Conservation (phyloP, 352 stramenopile species). For the Pythium brassicae region DNA sequence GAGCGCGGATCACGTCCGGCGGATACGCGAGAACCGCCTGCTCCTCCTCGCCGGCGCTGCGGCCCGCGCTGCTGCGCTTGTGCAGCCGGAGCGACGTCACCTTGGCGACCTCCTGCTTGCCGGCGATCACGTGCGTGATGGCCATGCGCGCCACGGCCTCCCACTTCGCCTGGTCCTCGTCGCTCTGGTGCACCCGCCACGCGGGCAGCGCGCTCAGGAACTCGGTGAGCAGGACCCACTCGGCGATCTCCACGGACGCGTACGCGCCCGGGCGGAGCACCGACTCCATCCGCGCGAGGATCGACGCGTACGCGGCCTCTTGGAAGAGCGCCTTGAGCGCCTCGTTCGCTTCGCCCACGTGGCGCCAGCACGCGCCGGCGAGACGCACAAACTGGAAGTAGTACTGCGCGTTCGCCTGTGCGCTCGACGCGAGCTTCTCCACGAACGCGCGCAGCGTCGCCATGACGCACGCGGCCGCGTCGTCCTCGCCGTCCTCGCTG, state of each 20-base stretch:
- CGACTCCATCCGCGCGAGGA: constrained; percentile 28
- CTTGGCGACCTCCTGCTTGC: constrained; percentile 54
- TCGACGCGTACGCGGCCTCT: constrained; percentile 18
- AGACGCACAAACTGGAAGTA: constrained; percentile 20
- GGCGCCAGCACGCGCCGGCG: constrained; percentile 14
- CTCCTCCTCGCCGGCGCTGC: constrained; percentile 32
- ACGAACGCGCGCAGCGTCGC: constrained; percentile 12
- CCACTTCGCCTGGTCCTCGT: constrained; percentile 46
- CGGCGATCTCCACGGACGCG: constrained; percentile 26
- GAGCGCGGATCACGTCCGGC: constrained; percentile 30
- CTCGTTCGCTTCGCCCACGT: constrained; percentile 1
- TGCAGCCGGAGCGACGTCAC: constrained; percentile 46
- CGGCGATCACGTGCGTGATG: constrained; percentile 51
- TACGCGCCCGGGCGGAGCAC: constrained; percentile 26
- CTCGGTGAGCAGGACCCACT: constrained; percentile 38
- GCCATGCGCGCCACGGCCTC: constrained; percentile 39
- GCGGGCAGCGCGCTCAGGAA: constrained; percentile 28
- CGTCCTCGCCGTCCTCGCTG: not conserved
- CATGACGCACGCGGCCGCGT: not conserved
- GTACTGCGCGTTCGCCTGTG: constrained; percentile 13
- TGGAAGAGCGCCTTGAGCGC: constrained; percentile 20
- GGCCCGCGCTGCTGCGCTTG: constrained; percentile 32
- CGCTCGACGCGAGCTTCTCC: constrained; percentile 14
- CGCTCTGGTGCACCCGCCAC: constrained; percentile 17
- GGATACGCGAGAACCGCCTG: constrained; percentile 39